Percentiles rank a stretch among this genome's conserved stretches.
phyloP scores from a whole-genome alignment of 2,329 filamentous ascomycete genomes.

The Trichoderma oligosporum region DNA sequence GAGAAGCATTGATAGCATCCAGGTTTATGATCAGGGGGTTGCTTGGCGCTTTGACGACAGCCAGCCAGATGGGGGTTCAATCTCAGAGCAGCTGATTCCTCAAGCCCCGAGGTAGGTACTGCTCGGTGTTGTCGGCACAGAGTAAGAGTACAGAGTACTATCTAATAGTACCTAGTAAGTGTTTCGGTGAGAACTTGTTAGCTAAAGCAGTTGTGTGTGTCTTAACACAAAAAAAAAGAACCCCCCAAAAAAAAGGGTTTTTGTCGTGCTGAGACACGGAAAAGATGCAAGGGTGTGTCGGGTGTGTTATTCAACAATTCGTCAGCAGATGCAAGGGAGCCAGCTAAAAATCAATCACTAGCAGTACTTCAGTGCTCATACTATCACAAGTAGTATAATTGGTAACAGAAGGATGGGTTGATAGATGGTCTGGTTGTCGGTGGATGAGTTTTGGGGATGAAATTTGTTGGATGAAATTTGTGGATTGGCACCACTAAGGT shows the following conservation, averaged over 20 bases:
- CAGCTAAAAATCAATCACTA: background rate
- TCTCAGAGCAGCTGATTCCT: background rate
- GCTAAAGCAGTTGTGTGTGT: no score
- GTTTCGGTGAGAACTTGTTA: no score
- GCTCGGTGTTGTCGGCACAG: background rate
- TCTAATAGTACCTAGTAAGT: no score
- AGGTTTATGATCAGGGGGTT: constrained; percentile 5
- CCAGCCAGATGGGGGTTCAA: constrained; percentile 11
- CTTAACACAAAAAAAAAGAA: background rate
- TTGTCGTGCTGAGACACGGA: background rate
- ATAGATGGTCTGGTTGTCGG: background rate
- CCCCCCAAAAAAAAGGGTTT: background rate
- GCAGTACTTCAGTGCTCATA: background rate
- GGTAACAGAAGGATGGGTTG: no score
- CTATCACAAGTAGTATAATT: no score
- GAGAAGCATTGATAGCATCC: background rate
- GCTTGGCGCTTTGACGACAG: constrained; percentile 8
- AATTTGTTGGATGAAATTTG: background rate
- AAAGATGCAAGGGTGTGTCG: background rate
- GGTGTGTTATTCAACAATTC: constrained; percentile 1
- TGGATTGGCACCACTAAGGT: background rate
- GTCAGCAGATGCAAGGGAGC: constrained; percentile 15
- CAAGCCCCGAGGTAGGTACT: no score
- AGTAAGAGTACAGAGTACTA: background rate
- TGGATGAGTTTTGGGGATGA: background rate